phyloP scores from a whole-genome alignment of 2,329 filamentous ascomycete genomes.

The Pleoardoris graminearum region DNA sequence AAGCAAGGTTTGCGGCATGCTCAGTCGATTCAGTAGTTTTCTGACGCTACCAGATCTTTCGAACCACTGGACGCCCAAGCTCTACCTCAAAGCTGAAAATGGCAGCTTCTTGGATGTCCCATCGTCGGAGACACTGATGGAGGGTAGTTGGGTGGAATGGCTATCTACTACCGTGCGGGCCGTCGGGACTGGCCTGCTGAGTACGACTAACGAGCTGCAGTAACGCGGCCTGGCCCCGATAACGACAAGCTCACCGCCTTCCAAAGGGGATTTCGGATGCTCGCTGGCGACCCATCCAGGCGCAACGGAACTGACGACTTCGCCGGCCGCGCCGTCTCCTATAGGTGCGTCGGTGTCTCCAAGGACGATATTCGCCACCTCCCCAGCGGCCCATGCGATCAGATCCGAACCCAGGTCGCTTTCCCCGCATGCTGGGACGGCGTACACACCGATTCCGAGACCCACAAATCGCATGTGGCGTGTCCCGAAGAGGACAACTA shows the following conservation, averaged over 20 bases:
- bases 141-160: constrained; percentile 60
- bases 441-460: constrained; percentile 56
- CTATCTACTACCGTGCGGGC: constrained; percentile 70
- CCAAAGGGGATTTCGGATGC: constrained; percentile 70
- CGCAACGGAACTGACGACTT: constrained; percentile 56
- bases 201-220: constrained; percentile 14
- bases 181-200: background rate
- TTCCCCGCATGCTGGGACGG: constrained; percentile 78
- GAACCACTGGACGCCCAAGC: constrained; percentile 75
- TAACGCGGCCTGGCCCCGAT: constrained; percentile 55
- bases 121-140: constrained; percentile 54
- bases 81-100: constrained; percentile 63
- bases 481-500: constrained; percentile 56
- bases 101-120: constrained; percentile 63
- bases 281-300: constrained; percentile 66
- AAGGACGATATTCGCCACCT: constrained; percentile 61
- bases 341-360: constrained; percentile 54
- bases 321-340: constrained; percentile 57
- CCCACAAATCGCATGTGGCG: constrained; percentile 65
- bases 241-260: constrained; percentile 70
- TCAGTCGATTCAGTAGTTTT: no score
- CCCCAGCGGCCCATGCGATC: constrained; percentile 68
- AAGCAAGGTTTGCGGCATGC: constrained; percentile 45
- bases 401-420: constrained; percentile 68
- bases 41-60: constrained; percentile 42